Conservation (phyloP, 306 rosid species). For the Pueraria montana region DNA sequence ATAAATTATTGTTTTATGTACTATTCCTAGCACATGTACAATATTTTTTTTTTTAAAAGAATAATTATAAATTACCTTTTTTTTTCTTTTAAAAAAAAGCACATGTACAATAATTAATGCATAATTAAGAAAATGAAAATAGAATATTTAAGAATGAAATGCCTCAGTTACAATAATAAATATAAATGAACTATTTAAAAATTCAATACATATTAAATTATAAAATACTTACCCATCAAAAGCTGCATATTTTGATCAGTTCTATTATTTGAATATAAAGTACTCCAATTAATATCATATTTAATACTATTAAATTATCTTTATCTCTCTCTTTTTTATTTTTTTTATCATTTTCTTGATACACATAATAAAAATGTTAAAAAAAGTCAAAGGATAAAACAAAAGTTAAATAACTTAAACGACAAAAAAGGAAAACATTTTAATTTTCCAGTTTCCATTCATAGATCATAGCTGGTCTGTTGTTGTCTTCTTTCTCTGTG, state of each 20-base stretch:
- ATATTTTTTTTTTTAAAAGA: no score
- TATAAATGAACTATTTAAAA: neutral
- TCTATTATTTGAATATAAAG: no score
- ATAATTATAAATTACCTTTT: no score
- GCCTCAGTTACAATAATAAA: neutral
- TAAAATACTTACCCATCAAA: no score
- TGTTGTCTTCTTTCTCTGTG: neutral
- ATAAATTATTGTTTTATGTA: no score
- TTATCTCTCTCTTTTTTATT: neutral
- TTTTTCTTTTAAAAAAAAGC: no score
- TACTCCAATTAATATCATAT: no score
- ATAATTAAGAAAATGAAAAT: no score
- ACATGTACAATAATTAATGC: neutral
- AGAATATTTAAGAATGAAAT: neutral
- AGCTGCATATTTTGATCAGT: no score
- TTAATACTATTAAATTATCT: neutral
- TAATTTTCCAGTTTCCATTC: neutral
- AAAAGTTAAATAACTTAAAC: neutral
- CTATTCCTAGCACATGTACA: neutral
- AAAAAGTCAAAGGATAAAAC: neutral
- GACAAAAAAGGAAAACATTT: neutral
- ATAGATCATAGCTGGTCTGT: neutral
- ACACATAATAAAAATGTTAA: neutral
- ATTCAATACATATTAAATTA: no score
- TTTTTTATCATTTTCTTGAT: neutral